Conservation (phyloP, 352 stramenopile species). For the Peronospora tabacina region DNA sequence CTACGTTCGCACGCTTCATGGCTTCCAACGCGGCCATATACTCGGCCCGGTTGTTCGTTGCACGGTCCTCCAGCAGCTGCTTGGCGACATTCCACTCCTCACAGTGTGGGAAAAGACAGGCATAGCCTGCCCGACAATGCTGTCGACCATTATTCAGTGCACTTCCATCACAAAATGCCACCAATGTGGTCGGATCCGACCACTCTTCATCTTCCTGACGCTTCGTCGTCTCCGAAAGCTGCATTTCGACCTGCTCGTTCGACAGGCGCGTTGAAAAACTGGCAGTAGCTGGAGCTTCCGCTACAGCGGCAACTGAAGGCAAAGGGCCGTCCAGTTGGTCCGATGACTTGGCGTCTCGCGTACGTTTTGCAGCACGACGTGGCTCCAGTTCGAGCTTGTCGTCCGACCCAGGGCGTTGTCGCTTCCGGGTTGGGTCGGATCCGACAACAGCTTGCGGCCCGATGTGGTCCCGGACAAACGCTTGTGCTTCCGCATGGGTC, state of each 20-base stretch:
- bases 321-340: no score
- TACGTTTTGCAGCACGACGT: no score
- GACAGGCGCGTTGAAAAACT: conserved; percentile 3
- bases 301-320: no score
- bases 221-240: conserved; percentile 16
- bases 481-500: conserved; percentile 35
- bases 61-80: conserved; percentile 35
- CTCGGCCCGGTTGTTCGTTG: conserved; percentile 51
- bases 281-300: no score
- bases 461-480: conserved; percentile 32
- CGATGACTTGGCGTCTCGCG: no score
- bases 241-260: conserved; percentile 34
- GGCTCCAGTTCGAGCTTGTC: no score
- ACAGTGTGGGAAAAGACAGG: conserved; percentile 72
- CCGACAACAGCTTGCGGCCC: not conserved
- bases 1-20: conserved; percentile 57
- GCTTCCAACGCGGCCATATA: conserved; percentile 50
- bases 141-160: conserved; percentile 63
- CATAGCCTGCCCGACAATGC: conserved; percentile 59
- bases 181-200: conserved; percentile 37
- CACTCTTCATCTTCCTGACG: conserved; percentile 22
- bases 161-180: conserved; percentile 76
- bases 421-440: not conserved
- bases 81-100: conserved; percentile 54
- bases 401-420: no score